Base-by-base conservation (phyloP, 225 moss, liverwort and hornwort genomes). In the Marchantia polymorpha region DNA sequence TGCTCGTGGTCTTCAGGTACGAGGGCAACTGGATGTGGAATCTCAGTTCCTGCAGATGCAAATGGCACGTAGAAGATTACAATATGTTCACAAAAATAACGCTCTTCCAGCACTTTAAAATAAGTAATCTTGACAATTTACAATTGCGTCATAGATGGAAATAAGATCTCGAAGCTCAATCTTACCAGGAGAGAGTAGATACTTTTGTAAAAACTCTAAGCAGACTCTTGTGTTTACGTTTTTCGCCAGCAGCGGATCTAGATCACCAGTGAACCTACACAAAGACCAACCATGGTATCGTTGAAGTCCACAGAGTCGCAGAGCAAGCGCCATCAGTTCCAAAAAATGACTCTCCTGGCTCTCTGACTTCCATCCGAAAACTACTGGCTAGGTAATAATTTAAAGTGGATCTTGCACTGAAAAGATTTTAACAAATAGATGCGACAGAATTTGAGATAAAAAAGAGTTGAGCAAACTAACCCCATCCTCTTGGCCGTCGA, bases 161-260 rank as follows among this genome's bases (percentile, higher is more conserved):
- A 17, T 68, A 17, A 16, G 15, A 39, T 39, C 6, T 12, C 46
- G 19, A 56, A 12, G 19, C 10, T 56, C 23, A 6, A 13, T 0
- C 73, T 20, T 74, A 74, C 74, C 74, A 26, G 74, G 54, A 74
- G 74, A 30, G 56, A 74, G 74, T 54, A 74, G 19, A 19, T 74
- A 29, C 8, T 74, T 74, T 55, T 74, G 74, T 31, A 74, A 31
- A 74, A 74, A 74, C 54, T 74, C 74, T 58, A 74, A 74, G 26
- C 74, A 74, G 56, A 74, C 22, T 77, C 86, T 84, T 72, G 17
- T 83, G 83, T 87, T 87, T 52, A 87, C 49, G 31, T 84, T 51
- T 73, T 87, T 87, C 7, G 64, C 86, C 6, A 56, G 47, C 48
- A 63, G 50, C 31, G 86, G 73, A n/a, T 63, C 15, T n/a, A 87